These are phyloP conservation scores for Melanogaster broomeanus DNA, from an alignment of 768 basidiomycete species.

Conservation along the genomic window DNA sequence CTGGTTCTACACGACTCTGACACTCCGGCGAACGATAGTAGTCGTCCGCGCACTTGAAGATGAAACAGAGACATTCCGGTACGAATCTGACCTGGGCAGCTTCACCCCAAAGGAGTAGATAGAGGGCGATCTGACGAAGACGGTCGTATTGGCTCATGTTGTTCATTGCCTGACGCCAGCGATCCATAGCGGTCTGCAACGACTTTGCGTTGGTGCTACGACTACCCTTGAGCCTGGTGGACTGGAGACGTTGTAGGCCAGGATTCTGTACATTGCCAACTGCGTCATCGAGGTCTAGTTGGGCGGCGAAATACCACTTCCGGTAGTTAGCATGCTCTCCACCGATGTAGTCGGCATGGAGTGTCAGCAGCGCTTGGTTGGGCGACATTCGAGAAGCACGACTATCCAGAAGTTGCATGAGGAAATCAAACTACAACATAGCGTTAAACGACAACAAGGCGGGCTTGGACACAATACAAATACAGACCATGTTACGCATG, in stretches of 20 bases:
- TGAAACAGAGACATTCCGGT: constrained; percentile 97
- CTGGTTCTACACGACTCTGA: constrained; percentile 87
- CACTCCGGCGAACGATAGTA: constrained; percentile 99
- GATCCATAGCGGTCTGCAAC: constrained; percentile 80
- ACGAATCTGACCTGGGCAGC: constrained; percentile 96
- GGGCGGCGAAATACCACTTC: constrained; percentile 99
- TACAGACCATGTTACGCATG: constrained; percentile 88
- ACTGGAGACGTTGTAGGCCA: constrained; percentile 81
- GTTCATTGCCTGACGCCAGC: constrained; percentile 98
- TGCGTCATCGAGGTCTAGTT: constrained; percentile 97
- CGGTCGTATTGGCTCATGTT: constrained; percentile 99
- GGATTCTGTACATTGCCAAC: constrained; percentile 92
- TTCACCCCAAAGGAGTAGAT: constrained; percentile 96
- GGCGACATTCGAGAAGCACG: constrained; percentile 97
- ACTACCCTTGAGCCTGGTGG: constrained; percentile 59
- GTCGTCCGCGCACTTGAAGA: constrained; percentile 99
- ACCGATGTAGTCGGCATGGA: constrained; percentile 99
- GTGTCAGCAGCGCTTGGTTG: constrained; percentile 89
- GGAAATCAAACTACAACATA: constrained; percentile 79
- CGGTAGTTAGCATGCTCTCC: constrained; percentile 98
- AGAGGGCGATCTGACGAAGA: constrained; percentile 93
- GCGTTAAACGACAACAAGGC: constrained; percentile 8
- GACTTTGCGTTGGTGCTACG: constrained; percentile 61
- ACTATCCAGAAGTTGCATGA: constrained; percentile 97
- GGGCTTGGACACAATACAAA: constrained; percentile 15